These are phyloP conservation scores for baker's yeast (Saccharomyces cerevisiae) DNA, from an alignment of 805 yeast species.

Conservation along the genomic window DNA sequence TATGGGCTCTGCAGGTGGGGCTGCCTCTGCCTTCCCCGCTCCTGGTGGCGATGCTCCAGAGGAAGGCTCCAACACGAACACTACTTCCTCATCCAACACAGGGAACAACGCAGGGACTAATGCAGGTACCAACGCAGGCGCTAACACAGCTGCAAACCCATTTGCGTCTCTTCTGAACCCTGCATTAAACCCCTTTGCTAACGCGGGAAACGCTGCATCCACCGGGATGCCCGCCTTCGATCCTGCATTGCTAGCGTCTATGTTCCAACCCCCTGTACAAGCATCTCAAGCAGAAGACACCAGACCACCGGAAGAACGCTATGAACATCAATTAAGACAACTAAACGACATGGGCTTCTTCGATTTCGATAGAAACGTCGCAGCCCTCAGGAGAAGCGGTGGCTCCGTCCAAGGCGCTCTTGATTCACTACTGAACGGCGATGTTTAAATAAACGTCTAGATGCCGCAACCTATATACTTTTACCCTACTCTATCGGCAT, in stretches of 20 bases:
- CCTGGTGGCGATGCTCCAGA: constrained; percentile 36
- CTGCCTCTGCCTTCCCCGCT: constrained; percentile 38
- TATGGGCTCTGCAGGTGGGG: constrained; percentile 24
- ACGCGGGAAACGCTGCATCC: constrained; percentile 18
- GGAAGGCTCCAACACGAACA: constrained; percentile 20
- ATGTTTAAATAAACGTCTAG: constrained; percentile 28
- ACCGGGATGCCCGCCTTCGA: constrained; percentile 35
- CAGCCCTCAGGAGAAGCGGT: constrained; percentile 88
- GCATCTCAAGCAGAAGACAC: constrained; percentile 35
- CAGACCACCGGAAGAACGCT: constrained; percentile 75
- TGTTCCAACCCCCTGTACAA: constrained; percentile 35
- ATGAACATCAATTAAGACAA: constrained; percentile 63
- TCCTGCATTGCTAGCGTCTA: constrained; percentile 39
- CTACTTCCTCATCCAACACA: constrained; percentile 23
- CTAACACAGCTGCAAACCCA: constrained; percentile 38
- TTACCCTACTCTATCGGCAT: neutral
- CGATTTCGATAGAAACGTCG: constrained; percentile 86
- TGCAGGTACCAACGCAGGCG: constrained; percentile 11
- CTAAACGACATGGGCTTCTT: constrained; percentile 79
- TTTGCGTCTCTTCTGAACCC: constrained; percentile 38
- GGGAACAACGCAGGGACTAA: constrained; percentile 18
- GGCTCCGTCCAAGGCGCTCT: constrained; percentile 97
- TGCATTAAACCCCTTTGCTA: constrained; percentile 36
- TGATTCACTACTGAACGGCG: constrained; percentile 69
- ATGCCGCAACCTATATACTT: neutral